Evolutionary conservation across 768 basidiomycete genomes (phyloP).

Genomic region (Crepidotus variabilis): DNA sequence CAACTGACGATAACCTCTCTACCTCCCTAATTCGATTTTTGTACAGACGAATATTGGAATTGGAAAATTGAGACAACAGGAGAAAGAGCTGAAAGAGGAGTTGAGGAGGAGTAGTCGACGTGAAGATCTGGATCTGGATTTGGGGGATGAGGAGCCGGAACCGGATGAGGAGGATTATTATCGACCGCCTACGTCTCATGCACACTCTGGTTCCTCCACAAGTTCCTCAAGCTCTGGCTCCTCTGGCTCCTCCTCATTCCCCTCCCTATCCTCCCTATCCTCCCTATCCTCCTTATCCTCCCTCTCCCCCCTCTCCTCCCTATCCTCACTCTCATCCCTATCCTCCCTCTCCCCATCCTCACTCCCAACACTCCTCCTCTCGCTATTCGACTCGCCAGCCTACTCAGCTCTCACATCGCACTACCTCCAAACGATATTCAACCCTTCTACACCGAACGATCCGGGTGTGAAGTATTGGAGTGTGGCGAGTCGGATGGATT

Average conservation of each 20-base stretch:
- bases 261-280: no score
- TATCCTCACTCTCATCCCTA: constrained; percentile 37
- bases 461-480: constrained; percentile 88
- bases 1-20: no score
- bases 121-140: neutral
- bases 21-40: no score
- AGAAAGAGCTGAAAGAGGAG: constrained; percentile 24
- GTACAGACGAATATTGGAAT: constrained; percentile 91
- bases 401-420: constrained; percentile 89
- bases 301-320: neutral
- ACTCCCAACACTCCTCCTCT: constrained; percentile 83
- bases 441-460: constrained; percentile 75
- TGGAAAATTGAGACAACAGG: constrained; percentile 55
- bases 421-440: constrained; percentile 79
- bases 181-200: constrained; percentile 1
- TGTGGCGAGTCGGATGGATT: constrained; percentile 71
- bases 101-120: constrained; percentile 7
- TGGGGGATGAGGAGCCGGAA: neutral
- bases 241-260: no score
- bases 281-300: neutral
- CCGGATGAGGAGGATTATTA: constrained; percentile 9
- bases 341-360: constrained; percentile 66
- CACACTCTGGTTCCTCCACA: neutral
- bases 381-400: constrained; percentile 91
- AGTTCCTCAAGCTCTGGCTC: no score